Conservation (phyloP, 2,329 filamentous ascomycete genomes). For the Colletotrichum zoysiae region DNA sequence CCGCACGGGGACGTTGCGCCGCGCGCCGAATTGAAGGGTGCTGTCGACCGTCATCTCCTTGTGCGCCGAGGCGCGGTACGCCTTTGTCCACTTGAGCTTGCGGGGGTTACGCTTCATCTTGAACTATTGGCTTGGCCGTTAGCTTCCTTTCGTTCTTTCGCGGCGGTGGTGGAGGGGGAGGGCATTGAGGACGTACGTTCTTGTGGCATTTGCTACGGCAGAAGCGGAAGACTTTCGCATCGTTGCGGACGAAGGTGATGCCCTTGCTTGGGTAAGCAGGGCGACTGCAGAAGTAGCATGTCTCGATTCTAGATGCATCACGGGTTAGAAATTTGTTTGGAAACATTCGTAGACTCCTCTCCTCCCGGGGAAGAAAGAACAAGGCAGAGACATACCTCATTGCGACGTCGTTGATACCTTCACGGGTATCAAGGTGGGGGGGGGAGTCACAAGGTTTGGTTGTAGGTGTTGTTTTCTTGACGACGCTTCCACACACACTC, state of each 20-base stretch:
- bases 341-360: background rate
- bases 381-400: constrained; percentile 31
- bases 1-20: constrained; percentile 92
- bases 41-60: constrained; percentile 85
- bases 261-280: constrained; percentile 67
- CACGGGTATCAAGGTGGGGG: constrained; percentile 34
- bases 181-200: constrained; percentile 58
- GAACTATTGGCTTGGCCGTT: constrained; percentile 61
- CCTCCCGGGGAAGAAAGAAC: background rate
- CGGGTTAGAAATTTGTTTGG: constrained; percentile 8
- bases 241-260: constrained; percentile 58
- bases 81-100: constrained; percentile 97
- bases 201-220: constrained; percentile 71
- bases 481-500: constrained; percentile 29
- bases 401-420: constrained; percentile 37
- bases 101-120: constrained; percentile 99
- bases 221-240: constrained; percentile 67
- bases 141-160: background rate
- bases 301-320: constrained; percentile 54
- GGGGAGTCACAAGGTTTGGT: constrained; percentile 11
- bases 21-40: constrained; percentile 90
- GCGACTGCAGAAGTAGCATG: constrained; percentile 61
- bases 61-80: constrained; percentile 85
- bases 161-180: background rate
- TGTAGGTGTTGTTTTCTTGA: constrained; percentile 15